Evolutionary conservation across 768 basidiomycete genomes (phyloP), one percentile per base, ranked within the genome.

Genomic region (Lactarius vividus): DNA sequence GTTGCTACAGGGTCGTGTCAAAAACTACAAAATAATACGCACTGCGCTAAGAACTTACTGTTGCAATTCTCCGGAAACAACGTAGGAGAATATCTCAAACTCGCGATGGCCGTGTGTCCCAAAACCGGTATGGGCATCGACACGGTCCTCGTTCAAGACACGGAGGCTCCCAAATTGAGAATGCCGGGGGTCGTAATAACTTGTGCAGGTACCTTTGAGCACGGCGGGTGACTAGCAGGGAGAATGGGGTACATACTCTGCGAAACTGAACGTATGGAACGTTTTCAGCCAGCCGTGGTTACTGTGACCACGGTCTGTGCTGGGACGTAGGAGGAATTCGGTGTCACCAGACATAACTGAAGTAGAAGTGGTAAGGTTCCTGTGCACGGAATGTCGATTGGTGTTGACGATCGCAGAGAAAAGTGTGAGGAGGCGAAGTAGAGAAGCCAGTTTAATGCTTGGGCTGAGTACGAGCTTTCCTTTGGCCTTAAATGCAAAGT

Each of bases 131-230:
- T 77, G 73, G 7, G 92, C 78, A 3, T 82, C 83, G 49, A 96
- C 92, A 35, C 93, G 87, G 71, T 94, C 93, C 76, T 97, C 95
- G 78, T 97, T 97, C 75, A 97, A 87, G 46, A 98, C 92, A 10
- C 95, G 85, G 1, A 98, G 83, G 18, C 84, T 72, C 2, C 95
- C 92, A 70, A 85, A 96, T 16, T 42, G 57, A 33, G n/a, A 54
- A 13, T 65, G 64, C 42, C 11, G 20, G 8, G 53, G 53, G 16
- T 61, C 59, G 20, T 23, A 16, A 29, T 65, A 65, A 29, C 64
- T 65, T 16, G 46, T 33, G 28, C 18, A 46, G 11, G 18, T 55
- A 33, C 4, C 10, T 44, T 28, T 44, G 5, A 26, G 33, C 18
- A 11, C 10, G 44, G 28, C 15, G 23, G 3, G 29, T 39, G 4